Base-by-base conservation (phyloP, 768 basidiomycete species). In the Mycena belliarum region DNA sequence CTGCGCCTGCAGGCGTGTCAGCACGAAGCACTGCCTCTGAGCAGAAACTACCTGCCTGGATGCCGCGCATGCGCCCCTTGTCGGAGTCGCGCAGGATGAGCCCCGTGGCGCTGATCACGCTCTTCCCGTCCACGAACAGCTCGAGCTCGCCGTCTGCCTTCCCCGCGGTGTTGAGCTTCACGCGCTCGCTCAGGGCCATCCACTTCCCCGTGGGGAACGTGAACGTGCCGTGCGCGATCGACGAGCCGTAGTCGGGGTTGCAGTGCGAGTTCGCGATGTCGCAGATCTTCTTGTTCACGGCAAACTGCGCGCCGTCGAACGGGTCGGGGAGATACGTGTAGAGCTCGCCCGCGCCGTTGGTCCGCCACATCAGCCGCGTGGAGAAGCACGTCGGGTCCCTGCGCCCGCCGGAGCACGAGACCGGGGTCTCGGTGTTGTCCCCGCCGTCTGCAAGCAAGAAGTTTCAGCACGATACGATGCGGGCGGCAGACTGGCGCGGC, bases 341-440 rank as follows among this genome's bases (percentile, higher is more conserved):
- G 43, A 88, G 66, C 72, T 89, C 87, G 38, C 85, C 87, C 16
- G 67, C 70, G 41, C 83, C 86, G 6, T 79, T 68, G 2, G 70
- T 63, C 52, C 85, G 79, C 85, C 85, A 89, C 87, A 90, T 89
- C 33, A 88, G 73, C 55, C 87, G 82, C 29, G 79, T 79, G 23
- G 82, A 84, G 75, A 85, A 87, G 76, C 87, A 88, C 2, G 65
- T 68, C 33, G 77, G 67, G 28, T 78, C 73, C 46, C 85, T 80
- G 40, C 84, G 73, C 6, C 88, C 88, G 40, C 88, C 88, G 12
- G 85, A 85, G 73, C 87, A 89, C 49, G 73, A 66, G 28, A 78
- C 69, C 18, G 87, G 79, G 10, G 69, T 72, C 4, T 71, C 73
- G 1, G 75, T 73, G 55, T 68, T 72, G 63, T 84, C 76, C 12